These are phyloP conservation scores for Neofusicoccum cordaticola DNA, from an alignment of 2,329 filamentous ascomycete genomes.

Conservation along the genomic window DNA sequence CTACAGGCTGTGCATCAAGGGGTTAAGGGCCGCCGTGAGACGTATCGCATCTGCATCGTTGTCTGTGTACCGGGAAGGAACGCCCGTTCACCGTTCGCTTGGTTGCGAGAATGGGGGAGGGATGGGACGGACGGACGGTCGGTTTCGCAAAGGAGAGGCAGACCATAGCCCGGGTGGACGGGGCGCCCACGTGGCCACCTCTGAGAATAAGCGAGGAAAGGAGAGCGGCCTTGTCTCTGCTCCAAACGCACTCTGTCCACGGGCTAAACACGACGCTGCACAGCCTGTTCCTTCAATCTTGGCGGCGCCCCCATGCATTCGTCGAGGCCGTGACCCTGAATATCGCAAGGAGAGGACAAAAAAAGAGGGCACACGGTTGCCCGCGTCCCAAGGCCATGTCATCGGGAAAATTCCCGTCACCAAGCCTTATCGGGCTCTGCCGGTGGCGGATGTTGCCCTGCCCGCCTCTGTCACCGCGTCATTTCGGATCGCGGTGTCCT, in stretches of 20 bases:
- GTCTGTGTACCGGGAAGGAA: not conserved
- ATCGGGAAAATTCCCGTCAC: conserved; percentile 27
- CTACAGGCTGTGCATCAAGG: conserved; percentile 5
- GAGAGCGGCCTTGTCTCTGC: conserved; percentile 6
- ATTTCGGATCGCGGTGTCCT: conserved; percentile 13
- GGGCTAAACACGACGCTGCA: not conserved
- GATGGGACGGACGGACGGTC: not conserved
- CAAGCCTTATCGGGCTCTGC: conserved; percentile 24
- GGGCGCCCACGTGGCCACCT: conserved; percentile 12
- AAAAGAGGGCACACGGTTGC: conserved; percentile 9
- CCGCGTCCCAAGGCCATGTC: conserved; percentile 33
- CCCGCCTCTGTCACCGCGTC: conserved; percentile 17
- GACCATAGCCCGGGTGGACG: not conserved
- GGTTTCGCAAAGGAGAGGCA: conserved; percentile 1
- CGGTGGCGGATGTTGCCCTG: conserved; percentile 21
- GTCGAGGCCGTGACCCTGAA: not conserved
- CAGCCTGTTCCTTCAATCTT: conserved; percentile 3
- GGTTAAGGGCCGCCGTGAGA: not conserved
- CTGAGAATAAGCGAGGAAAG: conserved; percentile 11
- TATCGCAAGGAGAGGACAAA: not conserved
- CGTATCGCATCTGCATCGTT: not conserved
- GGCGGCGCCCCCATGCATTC: not conserved
- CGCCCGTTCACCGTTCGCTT: not conserved
- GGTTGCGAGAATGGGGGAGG: not conserved
- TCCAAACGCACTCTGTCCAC: not conserved